These are phyloP conservation scores for Phytophthora crassamura DNA, from an alignment of 352 stramenopile genomes.

Conservation along the genomic window DNA sequence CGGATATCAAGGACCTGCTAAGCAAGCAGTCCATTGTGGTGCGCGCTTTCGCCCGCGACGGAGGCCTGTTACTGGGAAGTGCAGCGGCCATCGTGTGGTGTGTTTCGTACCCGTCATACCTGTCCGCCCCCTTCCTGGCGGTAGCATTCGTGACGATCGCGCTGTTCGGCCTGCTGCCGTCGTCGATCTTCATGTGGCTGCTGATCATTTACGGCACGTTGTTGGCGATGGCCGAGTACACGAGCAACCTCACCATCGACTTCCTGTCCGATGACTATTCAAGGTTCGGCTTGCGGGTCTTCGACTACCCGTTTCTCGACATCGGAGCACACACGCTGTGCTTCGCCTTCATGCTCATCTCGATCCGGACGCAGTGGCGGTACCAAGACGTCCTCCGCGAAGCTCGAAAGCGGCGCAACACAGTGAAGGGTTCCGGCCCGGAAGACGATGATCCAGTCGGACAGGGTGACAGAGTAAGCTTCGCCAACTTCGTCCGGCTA, in stretches of 20 bases:
- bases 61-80: conserved; percentile 70
- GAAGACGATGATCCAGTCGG: conserved; percentile 20
- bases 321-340: conserved; percentile 79
- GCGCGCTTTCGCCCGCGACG: conserved; percentile 72
- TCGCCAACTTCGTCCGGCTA: conserved; percentile 48
- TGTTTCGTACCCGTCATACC: conserved; percentile 87
- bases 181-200: conserved; percentile 60
- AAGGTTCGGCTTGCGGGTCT: conserved; percentile 66
- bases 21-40: conserved; percentile 69
- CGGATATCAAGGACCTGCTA: conserved; percentile 61
- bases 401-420: conserved; percentile 40
- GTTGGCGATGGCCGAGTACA: conserved; percentile 67
- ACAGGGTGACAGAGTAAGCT: conserved; percentile 36
- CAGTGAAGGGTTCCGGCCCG: conserved; percentile 14
- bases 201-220: conserved; percentile 71
- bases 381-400: conserved; percentile 73
- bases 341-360: conserved; percentile 80
- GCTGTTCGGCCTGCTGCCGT: conserved; percentile 63
- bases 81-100: conserved; percentile 76
- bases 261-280: conserved; percentile 59
- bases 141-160: conserved; percentile 74
- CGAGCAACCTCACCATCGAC: conserved; percentile 68
- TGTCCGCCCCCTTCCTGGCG: conserved; percentile 65
- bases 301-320: conserved; percentile 80
- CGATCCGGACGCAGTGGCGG: conserved; percentile 76